These are phyloP conservation scores for Colletotrichum sp. DNA, from an alignment of 2,329 filamentous ascomycete species.

Conservation along the genomic window DNA sequence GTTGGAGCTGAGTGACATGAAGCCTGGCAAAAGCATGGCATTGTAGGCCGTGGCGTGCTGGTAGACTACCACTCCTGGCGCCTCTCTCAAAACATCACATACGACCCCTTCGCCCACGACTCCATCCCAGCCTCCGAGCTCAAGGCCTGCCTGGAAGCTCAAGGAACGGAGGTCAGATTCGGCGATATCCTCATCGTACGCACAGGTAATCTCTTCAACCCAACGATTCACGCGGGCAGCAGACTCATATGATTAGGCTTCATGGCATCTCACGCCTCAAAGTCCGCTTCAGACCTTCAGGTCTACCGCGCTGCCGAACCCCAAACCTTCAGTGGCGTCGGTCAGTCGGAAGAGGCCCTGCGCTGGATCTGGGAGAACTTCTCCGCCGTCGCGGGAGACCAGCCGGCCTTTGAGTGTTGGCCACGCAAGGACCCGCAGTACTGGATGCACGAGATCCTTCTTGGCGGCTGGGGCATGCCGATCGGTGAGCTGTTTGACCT, in stretches of 20 bases:
- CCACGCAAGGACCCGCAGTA: constrained; percentile 37
- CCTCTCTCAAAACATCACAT: constrained; percentile 31
- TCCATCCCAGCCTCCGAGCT: constrained; percentile 19
- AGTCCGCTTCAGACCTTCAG: constrained; percentile 6
- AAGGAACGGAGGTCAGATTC: constrained; percentile 25
- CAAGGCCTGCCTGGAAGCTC: constrained; percentile 17
- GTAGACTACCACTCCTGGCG: constrained; percentile 57
- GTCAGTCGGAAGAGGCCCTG: constrained; percentile 51
- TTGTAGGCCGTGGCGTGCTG: constrained; percentile 55
- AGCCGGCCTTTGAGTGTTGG: constrained; percentile 56
- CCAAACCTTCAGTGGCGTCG: constrained; percentile 41
- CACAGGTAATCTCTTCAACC: constrained; percentile 32
- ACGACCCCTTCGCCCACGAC: constrained; percentile 20
- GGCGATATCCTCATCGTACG: constrained; percentile 65
- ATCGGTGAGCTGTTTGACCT: constrained; percentile 48
- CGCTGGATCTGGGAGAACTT: constrained; percentile 66
- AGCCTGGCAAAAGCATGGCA: constrained; percentile 33
- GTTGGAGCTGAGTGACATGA: neutral
- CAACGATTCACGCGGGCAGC: neutral
- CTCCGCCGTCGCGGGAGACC: constrained; percentile 61
- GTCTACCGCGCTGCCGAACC: neutral
- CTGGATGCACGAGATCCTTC: constrained; percentile 44
- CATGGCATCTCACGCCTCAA: constrained; percentile 15
- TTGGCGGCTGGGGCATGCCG: constrained; percentile 46
- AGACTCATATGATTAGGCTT: constrained; percentile 1